These are phyloP conservation scores for Rhizomucor pusillus DNA, from an alignment of 371 early-diverging fungal genomes.

Conservation along the genomic window DNA sequence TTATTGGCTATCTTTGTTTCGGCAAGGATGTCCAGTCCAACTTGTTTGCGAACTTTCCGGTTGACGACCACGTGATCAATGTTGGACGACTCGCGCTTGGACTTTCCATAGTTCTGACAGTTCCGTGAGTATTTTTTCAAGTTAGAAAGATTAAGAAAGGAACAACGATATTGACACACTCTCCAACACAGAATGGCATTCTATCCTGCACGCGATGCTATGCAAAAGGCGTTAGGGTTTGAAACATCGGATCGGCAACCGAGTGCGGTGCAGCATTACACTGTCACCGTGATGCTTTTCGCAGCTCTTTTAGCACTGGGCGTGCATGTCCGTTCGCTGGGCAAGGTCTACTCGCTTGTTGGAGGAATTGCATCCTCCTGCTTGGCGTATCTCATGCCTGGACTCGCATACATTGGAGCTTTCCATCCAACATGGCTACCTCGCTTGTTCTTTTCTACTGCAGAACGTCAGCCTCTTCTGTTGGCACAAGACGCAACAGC, in stretches of 20 bases:
- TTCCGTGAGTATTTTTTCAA: constrained; percentile 35
- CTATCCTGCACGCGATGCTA: constrained; percentile 55
- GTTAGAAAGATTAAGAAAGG: neutral
- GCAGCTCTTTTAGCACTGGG: constrained; percentile 41
- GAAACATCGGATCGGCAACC: constrained; percentile 44
- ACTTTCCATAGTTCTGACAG: constrained; percentile 56
- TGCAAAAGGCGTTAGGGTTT: constrained; percentile 52
- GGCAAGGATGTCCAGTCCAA: constrained; percentile 56
- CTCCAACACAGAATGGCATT: constrained; percentile 42
- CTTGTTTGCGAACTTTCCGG: constrained; percentile 56
- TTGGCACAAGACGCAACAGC: neutral
- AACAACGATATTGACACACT: neutral
- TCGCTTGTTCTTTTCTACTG: neutral
- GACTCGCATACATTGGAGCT: constrained; percentile 41
- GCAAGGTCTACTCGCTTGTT: constrained; percentile 53
- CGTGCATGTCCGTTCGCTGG: constrained; percentile 41
- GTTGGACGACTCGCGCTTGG: constrained; percentile 52
- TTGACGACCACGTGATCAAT: constrained; percentile 50
- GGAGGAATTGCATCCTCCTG: constrained; percentile 57
- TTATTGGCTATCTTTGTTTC: constrained; percentile 56
- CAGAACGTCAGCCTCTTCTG: neutral
- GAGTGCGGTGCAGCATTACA: constrained; percentile 39
- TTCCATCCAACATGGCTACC: constrained; percentile 21
- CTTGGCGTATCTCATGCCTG: constrained; percentile 60
- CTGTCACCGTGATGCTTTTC: constrained; percentile 42